These are phyloP conservation scores for Tephrocybe sp. DNA, from an alignment of 768 basidiomycete genomes.

Conservation along the genomic window DNA sequence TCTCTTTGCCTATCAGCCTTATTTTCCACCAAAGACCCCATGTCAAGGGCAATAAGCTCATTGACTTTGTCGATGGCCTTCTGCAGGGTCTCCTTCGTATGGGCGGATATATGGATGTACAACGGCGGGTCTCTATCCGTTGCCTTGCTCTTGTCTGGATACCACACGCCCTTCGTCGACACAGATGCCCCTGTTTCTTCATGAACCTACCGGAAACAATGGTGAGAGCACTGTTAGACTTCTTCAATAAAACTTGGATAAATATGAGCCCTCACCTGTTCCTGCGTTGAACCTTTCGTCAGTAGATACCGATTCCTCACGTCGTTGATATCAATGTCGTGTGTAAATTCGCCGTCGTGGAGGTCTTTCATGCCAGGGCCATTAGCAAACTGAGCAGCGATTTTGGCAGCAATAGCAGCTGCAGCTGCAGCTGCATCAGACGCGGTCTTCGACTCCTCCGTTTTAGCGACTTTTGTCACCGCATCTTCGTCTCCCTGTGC, in stretches of 20 bases:
- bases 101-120: conserved; percentile 90
- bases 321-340: conserved; percentile 97
- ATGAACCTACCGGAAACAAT: conserved; percentile 57
- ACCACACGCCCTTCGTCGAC: conserved; percentile 93
- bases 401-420: conserved; percentile 91
- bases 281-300: conserved; percentile 90
- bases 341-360: conserved; percentile 77
- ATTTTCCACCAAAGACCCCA: conserved; percentile 80
- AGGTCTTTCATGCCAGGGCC: conserved; percentile 50
- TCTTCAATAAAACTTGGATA: not conserved
- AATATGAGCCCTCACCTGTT: conserved; percentile 56
- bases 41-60: conserved; percentile 68
- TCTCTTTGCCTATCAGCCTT: conserved; percentile 68
- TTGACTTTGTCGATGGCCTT: conserved; percentile 69
- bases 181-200: conserved; percentile 92
- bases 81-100: conserved; percentile 60
- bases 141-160: conserved; percentile 88
- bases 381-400: conserved; percentile 79
- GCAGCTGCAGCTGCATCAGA: conserved; percentile 67
- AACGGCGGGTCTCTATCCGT: conserved; percentile 91
- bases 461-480: conserved; percentile 38
- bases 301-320: conserved; percentile 91
- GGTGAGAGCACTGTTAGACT: not conserved
- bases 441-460: conserved; percentile 59
- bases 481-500: conserved; percentile 43